These are phyloP conservation scores for Penicillium macrosclerotiorum DNA, from an alignment of 495 filamentous ascomycete species.

Conservation along the genomic window DNA sequence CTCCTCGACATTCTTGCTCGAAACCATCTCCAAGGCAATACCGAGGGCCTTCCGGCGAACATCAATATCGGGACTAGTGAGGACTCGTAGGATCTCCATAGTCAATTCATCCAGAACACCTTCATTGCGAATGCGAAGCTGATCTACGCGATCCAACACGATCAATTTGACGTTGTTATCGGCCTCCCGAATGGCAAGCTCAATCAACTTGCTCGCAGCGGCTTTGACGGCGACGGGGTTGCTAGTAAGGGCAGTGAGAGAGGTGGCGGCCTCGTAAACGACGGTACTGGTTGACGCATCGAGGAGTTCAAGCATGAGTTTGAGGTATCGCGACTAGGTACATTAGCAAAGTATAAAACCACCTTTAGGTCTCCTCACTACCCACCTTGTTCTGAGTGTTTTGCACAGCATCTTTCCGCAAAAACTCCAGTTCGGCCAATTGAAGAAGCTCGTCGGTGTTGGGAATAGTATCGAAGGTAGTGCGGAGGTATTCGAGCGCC, in stretches of 20 bases:
- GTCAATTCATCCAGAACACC: conserved; percentile 91
- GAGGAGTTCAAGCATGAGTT: conserved; percentile 93
- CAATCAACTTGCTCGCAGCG: conserved; percentile 92
- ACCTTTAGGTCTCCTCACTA: too few species aligned
- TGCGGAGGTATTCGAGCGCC: conserved; percentile 82
- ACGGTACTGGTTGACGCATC: conserved; percentile 93
- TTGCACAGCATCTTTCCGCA: conserved; percentile 93
- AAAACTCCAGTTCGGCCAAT: conserved; percentile 92
- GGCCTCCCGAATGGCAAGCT: conserved; percentile 92
- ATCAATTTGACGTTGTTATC: conserved; percentile 99
- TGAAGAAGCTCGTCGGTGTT: conserved; percentile 94
- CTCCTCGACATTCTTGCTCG: conserved; percentile 98
- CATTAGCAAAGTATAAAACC: conserved; percentile 36
- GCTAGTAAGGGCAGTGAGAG: conserved; percentile 88
- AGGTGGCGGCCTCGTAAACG: conserved; percentile 97
- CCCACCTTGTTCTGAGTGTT: conserved; percentile 89
- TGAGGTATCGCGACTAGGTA: conserved; percentile 75
- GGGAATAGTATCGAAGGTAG: conserved; percentile 90
- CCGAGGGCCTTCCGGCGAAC: conserved; percentile 88
- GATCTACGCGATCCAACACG: conserved; percentile 91
- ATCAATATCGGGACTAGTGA: conserved; percentile 94
- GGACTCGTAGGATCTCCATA: conserved; percentile 98
- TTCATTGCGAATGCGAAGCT: conserved; percentile 86
- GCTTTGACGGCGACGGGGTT: conserved; percentile 98
- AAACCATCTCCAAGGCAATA: conserved; percentile 96